Evolutionary conservation across 2,329 filamentous ascomycete species (phyloP), one percentile per base, ranked within the genome.

Genomic region (Apiospora arundinis): DNA sequence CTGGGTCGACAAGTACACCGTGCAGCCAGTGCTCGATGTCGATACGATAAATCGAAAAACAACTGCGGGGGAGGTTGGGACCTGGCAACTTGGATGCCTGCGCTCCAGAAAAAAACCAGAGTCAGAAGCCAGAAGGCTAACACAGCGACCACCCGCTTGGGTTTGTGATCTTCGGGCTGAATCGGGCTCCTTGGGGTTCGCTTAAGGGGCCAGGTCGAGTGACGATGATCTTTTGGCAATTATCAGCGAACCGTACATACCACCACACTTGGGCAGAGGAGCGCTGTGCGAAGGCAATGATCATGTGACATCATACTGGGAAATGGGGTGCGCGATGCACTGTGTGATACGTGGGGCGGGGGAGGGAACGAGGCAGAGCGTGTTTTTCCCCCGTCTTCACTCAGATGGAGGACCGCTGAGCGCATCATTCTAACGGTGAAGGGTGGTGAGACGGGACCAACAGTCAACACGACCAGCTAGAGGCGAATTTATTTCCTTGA

Each of bases 1-100:
- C 56, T 40, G 56, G 56, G 56, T 63, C 56, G 56, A 63, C 56
- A 37, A 40, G 56, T 63, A 63, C 56, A 63, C 56, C 56, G 56
- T 63, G 56, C 56, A 40, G 32, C n/a, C n/a, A 40, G 56, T 40
- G 56, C 56, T 40, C 56, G 56, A 63, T 63, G 32, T 32, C 56
- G 56, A 40, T 63, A 63, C 56, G 56, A 40, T 40, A 63, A 63
- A 63, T 63, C 56, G 56, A 40, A 63, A 60, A 40, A 63, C 56
- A 40, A 63, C 56, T 63, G 56, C 56, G 56, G 56, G 56, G 56
- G 56, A 40, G 56, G 56, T 63, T 40, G 56, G 56, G 56, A 60
- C 52, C 12, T 63, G 56, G 56, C 12, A 25, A n/a, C n/a, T 25
- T 52, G 28, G 52, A 21, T 63, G n/a, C 18, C 56, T 63, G 28